Evolutionary conservation across 257 asterid species (phyloP).

Genomic region (Nicotiana otophora): DNA sequence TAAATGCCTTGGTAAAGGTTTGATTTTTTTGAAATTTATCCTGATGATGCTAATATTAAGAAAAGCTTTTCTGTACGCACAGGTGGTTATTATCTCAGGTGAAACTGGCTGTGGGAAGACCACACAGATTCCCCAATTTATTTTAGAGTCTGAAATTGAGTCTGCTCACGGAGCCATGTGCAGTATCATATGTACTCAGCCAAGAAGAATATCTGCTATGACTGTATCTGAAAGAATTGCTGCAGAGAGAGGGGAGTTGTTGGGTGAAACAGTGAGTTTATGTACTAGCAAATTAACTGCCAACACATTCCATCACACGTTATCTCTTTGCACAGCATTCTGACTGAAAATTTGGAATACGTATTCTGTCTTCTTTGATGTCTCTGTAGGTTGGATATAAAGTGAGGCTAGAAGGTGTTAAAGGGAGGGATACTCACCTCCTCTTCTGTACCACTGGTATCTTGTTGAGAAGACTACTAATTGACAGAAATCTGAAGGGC

Average conservation of each 20-base stretch:
- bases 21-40: neutral
- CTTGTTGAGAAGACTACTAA: constrained; percentile 74
- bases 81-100: constrained; percentile 94
- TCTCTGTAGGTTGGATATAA: constrained; percentile 80
- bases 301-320: neutral
- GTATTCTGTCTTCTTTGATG: constrained; percentile 8
- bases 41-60: constrained; percentile 14
- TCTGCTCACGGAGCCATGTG: constrained; percentile 63
- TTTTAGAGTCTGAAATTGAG: constrained; percentile 80
- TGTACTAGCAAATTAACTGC: neutral
- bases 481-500: constrained; percentile 78
- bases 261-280: constrained; percentile 88
- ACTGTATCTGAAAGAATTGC: constrained; percentile 96
- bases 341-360: neutral
- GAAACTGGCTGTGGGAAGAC: constrained; percentile 99
- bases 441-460: constrained; percentile 98
- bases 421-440: constrained; percentile 93
- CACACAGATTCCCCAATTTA: constrained; percentile 89
- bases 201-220: constrained; percentile 88
- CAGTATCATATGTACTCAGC: constrained; percentile 87
- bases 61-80: constrained; percentile 14
- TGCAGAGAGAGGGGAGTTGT: constrained; percentile 81
- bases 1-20: neutral
- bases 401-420: constrained; percentile 91
- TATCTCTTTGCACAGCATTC: neutral